These are phyloP conservation scores for Alternaria hordeiaustralica DNA, from an alignment of 2,329 filamentous ascomycete species.

Conservation along the genomic window DNA sequence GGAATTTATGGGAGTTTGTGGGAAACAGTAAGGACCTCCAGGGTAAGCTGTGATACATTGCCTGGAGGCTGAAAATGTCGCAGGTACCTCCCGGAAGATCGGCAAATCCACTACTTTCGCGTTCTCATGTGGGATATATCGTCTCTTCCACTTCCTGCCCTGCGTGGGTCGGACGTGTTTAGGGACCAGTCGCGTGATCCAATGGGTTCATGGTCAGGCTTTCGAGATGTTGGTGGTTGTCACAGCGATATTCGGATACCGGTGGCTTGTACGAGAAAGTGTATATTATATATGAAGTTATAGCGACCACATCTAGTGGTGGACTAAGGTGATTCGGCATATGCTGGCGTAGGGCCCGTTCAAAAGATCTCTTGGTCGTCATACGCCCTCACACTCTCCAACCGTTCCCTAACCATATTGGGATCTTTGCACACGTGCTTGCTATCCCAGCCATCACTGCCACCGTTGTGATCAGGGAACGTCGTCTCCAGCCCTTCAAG, in stretches of 20 bases:
- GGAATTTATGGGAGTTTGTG: neutral
- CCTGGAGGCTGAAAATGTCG: neutral
- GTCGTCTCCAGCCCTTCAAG: conserved; percentile 44
- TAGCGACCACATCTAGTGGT: too few species aligned
- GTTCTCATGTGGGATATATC: neutral
- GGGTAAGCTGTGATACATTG: neutral
- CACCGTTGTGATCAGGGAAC: conserved; percentile 45
- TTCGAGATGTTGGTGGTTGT: neutral
- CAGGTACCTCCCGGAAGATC: neutral
- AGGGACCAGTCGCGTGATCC: neutral
- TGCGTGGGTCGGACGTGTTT: neutral
- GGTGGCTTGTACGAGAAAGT: neutral
- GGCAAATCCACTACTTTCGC: neutral
- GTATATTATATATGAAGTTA: neutral
- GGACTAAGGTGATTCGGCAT: too few species aligned
- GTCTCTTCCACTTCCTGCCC: neutral
- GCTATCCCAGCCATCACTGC: conserved; percentile 46
- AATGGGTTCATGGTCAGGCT: neutral
- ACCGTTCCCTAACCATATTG: conserved; percentile 18
- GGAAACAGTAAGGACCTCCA: neutral
- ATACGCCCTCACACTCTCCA: conserved; percentile 41
- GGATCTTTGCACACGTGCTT: conserved; percentile 39
- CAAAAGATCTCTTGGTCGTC: conserved; percentile 45
- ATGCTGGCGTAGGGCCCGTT: too few species aligned
- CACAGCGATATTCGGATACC: neutral